Evolutionary conservation across 345 rosid species (phyloP).

Genomic region (Aegle marmelos): DNA sequence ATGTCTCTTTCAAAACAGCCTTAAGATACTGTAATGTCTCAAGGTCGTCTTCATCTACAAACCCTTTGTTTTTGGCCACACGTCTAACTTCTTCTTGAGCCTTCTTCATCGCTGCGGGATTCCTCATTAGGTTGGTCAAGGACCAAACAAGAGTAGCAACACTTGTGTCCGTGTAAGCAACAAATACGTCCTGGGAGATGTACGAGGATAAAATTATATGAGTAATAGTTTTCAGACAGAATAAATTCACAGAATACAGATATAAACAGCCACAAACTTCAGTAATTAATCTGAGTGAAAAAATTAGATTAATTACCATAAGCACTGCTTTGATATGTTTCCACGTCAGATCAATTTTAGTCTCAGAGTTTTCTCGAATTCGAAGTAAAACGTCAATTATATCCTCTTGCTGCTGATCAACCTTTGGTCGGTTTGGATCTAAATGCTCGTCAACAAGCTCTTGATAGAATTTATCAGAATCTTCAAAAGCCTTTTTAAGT

Average conservation of each 20-base stretch:
- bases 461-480: constrained; percentile 30
- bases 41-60: constrained; percentile 25
- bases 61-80: constrained; percentile 8
- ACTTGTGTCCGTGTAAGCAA: constrained; percentile 28
- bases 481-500: constrained; percentile 18
- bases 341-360: constrained; percentile 16
- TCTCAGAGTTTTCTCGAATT: constrained; percentile 9
- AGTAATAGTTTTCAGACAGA: too few relatives aligned
- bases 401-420: constrained; percentile 20
- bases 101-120: constrained; percentile 20
- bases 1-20: constrained; percentile 30
- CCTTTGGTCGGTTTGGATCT: neutral
- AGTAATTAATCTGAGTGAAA: neutral
- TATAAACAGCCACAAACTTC: neutral
- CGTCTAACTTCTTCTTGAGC: constrained; percentile 25
- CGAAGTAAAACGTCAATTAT: constrained; percentile 27
- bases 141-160: constrained; percentile 27
- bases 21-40: constrained; percentile 19
- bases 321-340: constrained; percentile 41
- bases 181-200: constrained; percentile 22
- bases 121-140: constrained; percentile 31
- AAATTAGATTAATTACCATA: constrained; percentile 11
- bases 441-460: constrained; percentile 36
- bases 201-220: too few relatives aligned
- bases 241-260: too few relatives aligned